phyloP scores from a whole-genome alignment of 768 basidiomycete genomes.

The Lactifluus piperatus region DNA sequence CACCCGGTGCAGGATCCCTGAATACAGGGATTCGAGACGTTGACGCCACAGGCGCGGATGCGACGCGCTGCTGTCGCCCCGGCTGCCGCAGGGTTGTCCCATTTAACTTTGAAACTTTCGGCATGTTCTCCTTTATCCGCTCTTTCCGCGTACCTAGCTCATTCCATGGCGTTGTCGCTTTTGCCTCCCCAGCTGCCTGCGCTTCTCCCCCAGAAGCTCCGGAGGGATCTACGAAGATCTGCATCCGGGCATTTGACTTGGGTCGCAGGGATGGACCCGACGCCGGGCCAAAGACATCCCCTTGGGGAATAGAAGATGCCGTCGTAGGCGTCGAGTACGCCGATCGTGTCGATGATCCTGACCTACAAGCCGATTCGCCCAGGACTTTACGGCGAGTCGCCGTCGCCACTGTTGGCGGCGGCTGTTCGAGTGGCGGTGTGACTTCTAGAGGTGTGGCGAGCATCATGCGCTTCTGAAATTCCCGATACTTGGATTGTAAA shows the following conservation, averaged over 20 bases:
- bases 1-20: conserved; percentile 48
- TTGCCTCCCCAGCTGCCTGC: conserved; percentile 29
- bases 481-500: conserved; percentile 65
- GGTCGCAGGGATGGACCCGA: conserved; percentile 27
- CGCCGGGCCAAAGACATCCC: conserved; percentile 24
- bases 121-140: conserved; percentile 71
- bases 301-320: conserved; percentile 17
- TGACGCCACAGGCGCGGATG: conserved; percentile 33
- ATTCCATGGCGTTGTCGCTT: conserved; percentile 43
- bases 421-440: conserved; percentile 26
- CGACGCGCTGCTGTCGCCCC: conserved; percentile 46
- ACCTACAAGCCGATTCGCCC: conserved; percentile 33
- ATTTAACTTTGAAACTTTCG: conserved; percentile 56
- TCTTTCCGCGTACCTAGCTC: conserved; percentile 73
- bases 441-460: conserved; percentile 28
- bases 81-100: conserved; percentile 61
- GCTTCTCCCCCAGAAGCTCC: conserved; percentile 43
- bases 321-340: conserved; percentile 25
- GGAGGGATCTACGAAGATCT: conserved; percentile 65
- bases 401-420: conserved; percentile 27
- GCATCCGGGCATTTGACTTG: conserved; percentile 48
- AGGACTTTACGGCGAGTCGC: conserved; percentile 36
- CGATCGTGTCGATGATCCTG: conserved; percentile 20
- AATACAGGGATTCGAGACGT: conserved; percentile 55
- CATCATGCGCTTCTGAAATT: conserved; percentile 93